Evolutionary conservation across 192 early-diverging fungal species (phyloP).

Genomic region (Spizellomyces punctatus): DNA sequence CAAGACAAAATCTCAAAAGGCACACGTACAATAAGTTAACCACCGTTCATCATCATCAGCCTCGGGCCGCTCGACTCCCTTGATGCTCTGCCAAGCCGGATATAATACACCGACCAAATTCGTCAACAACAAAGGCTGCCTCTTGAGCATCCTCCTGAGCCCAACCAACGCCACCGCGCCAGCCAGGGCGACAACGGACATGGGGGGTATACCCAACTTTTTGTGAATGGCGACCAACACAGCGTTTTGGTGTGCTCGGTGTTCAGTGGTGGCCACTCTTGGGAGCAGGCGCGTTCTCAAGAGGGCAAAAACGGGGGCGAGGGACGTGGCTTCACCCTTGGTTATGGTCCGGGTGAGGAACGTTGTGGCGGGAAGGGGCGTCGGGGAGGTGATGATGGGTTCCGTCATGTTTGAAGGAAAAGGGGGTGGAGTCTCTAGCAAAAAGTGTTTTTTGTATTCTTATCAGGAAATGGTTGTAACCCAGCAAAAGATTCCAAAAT

Average conservation of each 20-base stretch:
- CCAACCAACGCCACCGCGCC: constrained; percentile 21
- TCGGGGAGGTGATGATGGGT: neutral
- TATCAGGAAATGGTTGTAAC: too few species aligned
- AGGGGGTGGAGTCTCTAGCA: too few species aligned
- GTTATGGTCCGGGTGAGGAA: neutral
- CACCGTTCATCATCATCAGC: constrained; percentile 53
- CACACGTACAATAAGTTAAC: constrained; percentile 57
- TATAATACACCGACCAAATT: constrained; percentile 48
- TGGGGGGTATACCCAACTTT: constrained; percentile 38
- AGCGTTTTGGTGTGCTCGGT: constrained; percentile 35
- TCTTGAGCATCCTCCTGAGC: constrained; percentile 35
- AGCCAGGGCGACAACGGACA: constrained; percentile 29
- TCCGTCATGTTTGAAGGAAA: neutral
- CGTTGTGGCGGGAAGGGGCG: constrained; percentile 5
- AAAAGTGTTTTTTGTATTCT: too few species aligned
- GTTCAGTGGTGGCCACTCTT: constrained; percentile 11
- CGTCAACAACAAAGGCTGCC: constrained; percentile 40
- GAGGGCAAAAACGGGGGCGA: constrained; percentile 13
- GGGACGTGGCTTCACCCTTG: neutral
- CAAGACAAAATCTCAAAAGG: constrained; percentile 16
- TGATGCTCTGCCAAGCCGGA: constrained; percentile 43
- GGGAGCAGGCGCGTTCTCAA: constrained; percentile 17
- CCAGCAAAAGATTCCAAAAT: too few species aligned
- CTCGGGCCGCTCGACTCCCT: constrained; percentile 50
- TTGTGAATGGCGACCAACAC: constrained; percentile 35